Conservation (phyloP, 1,284 basidiomycete genomes). For the Somion occarium region DNA sequence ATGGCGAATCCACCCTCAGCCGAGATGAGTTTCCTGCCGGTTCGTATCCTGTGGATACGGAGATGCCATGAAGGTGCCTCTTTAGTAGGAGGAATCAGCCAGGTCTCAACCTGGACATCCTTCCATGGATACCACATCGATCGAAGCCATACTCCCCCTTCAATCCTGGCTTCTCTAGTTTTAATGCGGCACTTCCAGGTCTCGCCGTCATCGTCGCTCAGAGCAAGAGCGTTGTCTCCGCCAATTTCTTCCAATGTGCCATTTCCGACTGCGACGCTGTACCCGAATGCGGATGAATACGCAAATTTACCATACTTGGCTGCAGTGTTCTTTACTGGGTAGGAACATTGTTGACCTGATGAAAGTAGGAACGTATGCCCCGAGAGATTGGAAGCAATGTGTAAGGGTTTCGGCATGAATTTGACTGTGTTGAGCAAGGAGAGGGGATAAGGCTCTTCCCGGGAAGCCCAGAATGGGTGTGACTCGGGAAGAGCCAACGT, state of each 20-base stretch:
- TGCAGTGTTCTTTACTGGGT: conserved; percentile 71
- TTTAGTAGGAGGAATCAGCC: conserved; percentile 60
- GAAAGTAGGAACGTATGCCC: conserved; percentile 71
- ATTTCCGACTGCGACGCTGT: conserved; percentile 66
- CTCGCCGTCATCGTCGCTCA: conserved; percentile 65
- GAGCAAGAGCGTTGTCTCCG: conserved; percentile 64
- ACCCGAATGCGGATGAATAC: conserved; percentile 73
- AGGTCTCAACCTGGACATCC: conserved; percentile 71
- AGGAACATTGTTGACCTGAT: conserved; percentile 75
- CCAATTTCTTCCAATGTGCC: conserved; percentile 69
- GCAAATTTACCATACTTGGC: conserved; percentile 78
- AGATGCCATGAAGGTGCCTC: conserved; percentile 64
- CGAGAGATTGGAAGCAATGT: conserved; percentile 59
- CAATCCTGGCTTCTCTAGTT: conserved; percentile 59
- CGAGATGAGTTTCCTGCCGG: conserved; percentile 44
- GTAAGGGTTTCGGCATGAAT: conserved; percentile 55
- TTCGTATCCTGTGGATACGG: conserved; percentile 59
- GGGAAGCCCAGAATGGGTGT: conserved; percentile 68
- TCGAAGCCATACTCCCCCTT: conserved; percentile 50
- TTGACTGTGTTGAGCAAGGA: conserved; percentile 41
- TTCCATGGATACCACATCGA: conserved; percentile 74
- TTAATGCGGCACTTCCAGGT: conserved; percentile 66
- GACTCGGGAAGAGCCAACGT: conserved; percentile 57
- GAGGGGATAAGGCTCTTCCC: conserved; percentile 59
- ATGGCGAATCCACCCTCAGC: conserved; percentile 73